Base-by-base conservation (phyloP, 306 rosid species). In the Prunus dulcis region DNA sequence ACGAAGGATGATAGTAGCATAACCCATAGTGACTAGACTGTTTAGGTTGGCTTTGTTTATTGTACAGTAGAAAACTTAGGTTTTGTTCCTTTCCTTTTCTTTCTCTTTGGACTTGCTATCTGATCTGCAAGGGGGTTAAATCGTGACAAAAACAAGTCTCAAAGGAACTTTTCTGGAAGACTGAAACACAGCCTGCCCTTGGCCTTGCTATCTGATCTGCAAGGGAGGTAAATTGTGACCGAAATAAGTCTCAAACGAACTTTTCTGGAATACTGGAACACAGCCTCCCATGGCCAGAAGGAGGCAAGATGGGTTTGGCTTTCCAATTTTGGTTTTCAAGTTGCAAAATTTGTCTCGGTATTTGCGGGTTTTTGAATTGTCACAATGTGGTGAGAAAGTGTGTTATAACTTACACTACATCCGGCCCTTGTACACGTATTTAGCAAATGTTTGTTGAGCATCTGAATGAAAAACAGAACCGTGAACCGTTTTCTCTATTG, bases 21-120 rank as follows among this genome's bases (percentile, higher is more conserved):
- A 79, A 86, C 60, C 75, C 75, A 64, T 56, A 71, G 86, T 64
- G 28, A 78, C 84, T 78, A 64, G 77, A 58, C 76, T 71, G 13
- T 76, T 67, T 67, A 79, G 84, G 64, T 57, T 81, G 82, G 82
- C 73, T 74, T 83, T 76, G 77, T 78, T 71, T 61, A 8, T 56
- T 87, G 93, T 85, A 87, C 61, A 77, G 82, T 58, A 61, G 47
- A 47, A 41, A 57, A 74, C 34, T 25, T 28, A 52, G 67, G 77
- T 55, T 57, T 61, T 53, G 2, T 23, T 67, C 15, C 19, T 27
- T 20, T 23, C 53, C 25, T 6, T n/a, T 27, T 74, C 53, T 14
- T 34, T 15, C 23, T 43, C 22, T 13, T 28, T 32, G 34, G 63
- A 12, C n/a, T 64, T 73, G 22, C 64, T 12, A 19, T 75, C 25